Percentiles rank a stretch among this genome's conserved stretches.
These are phyloP conservation scores for Pseudogymnoascus sp. DNA, from an alignment of 2,329 filamentous ascomycete species.

Conservation along the genomic window DNA sequence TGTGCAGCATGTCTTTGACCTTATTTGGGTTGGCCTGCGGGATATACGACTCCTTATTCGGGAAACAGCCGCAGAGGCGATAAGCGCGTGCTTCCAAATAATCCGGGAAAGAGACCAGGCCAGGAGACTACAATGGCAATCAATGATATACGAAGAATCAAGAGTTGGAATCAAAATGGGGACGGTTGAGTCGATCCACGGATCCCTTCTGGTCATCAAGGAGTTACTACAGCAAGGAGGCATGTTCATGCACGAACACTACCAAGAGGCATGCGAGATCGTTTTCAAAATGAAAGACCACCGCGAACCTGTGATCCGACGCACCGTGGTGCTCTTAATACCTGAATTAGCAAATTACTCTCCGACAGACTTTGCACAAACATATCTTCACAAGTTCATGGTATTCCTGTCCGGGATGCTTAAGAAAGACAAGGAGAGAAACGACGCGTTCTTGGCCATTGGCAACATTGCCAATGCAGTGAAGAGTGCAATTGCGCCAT, in stretches of 20 bases:
- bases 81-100: constrained; percentile 92
- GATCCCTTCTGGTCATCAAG: constrained; percentile 85
- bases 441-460: constrained; percentile 90
- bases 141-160: constrained; percentile 81
- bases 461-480: constrained; percentile 95
- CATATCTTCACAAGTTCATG: constrained; percentile 94
- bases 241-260: constrained; percentile 98
- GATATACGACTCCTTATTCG: constrained; percentile 87
- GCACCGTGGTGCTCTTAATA: constrained; percentile 84
- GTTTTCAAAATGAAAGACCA: constrained; percentile 91
- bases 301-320: constrained; percentile 75
- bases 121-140: constrained; percentile 81
- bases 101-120: constrained; percentile 86
- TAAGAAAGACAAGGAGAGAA: constrained; percentile 89
- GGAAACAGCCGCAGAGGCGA: constrained; percentile 82
- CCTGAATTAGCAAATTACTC: constrained; percentile 89
- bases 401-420: constrained; percentile 87
- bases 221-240: constrained; percentile 89
- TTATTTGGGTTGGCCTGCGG: constrained; percentile 89
- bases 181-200: constrained; percentile 82
- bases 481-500: constrained; percentile 87
- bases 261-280: constrained; percentile 85
- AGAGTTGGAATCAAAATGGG: constrained; percentile 69
- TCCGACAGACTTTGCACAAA: constrained; percentile 77
- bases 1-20: constrained; percentile 88